Evolutionary conservation across 2,329 filamentous ascomycete genomes (phyloP).

Genomic region (Botrytis elliptica): DNA sequence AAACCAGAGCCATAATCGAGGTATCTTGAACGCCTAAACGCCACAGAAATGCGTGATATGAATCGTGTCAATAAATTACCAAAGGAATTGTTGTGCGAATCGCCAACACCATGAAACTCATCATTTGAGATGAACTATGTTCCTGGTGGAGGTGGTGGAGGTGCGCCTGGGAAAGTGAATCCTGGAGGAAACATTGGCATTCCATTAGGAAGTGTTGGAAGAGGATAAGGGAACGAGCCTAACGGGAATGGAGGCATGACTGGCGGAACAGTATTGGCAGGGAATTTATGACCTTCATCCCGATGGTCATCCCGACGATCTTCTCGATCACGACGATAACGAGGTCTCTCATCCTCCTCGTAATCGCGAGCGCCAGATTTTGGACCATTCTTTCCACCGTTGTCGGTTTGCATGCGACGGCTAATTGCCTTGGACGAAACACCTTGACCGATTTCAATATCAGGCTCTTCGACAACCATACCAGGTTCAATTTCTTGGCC

Average conservation of each 20-base stretch:
- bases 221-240: conserved; percentile 42
- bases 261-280: conserved; percentile 30
- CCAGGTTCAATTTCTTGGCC: conserved; percentile 76
- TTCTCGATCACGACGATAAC: conserved; percentile 28
- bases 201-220: conserved; percentile 48
- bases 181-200: conserved; percentile 51
- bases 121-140: conserved; percentile 27
- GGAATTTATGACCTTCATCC: conserved; percentile 26
- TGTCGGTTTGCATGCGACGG: conserved; percentile 67
- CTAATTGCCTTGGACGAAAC: conserved; percentile 90
- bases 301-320: conserved; percentile 23
- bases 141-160: conserved; percentile 35
- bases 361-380: conserved; percentile 49
- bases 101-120: not conserved
- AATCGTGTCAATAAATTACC: not conserved
- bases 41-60: conserved; percentile 16
- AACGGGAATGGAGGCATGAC: conserved; percentile 26
- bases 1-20: conserved; percentile 13
- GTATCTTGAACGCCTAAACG: conserved; percentile 21
- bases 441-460: conserved; percentile 96
- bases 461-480: conserved; percentile 91
- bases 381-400: conserved; percentile 62
- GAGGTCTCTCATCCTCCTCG: conserved; percentile 36
- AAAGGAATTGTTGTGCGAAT: conserved; percentile 1
- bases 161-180: conserved; percentile 41